Conservation (phyloP, 768 basidiomycete species). For the Lentinus tigrinus region DNA sequence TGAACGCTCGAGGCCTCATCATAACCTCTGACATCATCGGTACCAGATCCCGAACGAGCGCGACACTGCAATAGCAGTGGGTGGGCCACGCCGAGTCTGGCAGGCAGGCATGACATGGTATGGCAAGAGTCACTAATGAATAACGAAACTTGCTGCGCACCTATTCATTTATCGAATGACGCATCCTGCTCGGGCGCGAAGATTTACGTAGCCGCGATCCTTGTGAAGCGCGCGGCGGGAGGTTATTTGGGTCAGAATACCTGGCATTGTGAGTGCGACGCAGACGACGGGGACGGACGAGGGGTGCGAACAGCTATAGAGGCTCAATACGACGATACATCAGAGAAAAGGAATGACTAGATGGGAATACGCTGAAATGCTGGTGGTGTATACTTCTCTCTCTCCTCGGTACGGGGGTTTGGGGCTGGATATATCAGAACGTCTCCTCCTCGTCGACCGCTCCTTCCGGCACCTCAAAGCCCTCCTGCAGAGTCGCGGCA, state of each 20-base stretch:
- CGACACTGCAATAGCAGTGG: too few species aligned
- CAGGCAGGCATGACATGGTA: too few species aligned
- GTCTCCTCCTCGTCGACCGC: slow-evolving; percentile 81
- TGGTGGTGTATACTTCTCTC: slow-evolving; percentile 10
- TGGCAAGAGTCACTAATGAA: too few species aligned
- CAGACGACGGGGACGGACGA: background rate
- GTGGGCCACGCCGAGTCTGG: too few species aligned
- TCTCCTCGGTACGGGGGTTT: background rate
- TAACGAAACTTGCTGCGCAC: too few species aligned
- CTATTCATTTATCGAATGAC: too few species aligned
- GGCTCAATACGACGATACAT: slow-evolving; percentile 10
- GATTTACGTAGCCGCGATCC: background rate
- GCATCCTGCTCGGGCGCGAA: background rate
- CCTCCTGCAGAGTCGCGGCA: slow-evolving; percentile 57
- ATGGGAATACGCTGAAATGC: slow-evolving; percentile 10
- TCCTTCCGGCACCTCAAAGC: slow-evolving; percentile 85
- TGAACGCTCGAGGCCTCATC: too few species aligned
- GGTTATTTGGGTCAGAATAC: slow-evolving; percentile 1
- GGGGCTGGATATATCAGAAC: slow-evolving; percentile 38
- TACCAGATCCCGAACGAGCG: too few species aligned
- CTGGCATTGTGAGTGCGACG: slow-evolving; percentile 16
- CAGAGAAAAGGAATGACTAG: slow-evolving; percentile 7
- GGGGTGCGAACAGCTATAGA: background rate
- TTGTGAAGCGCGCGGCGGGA: background rate
- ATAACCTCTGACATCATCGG: too few species aligned